Evolutionary conservation across 1,139 yeast genomes (phyloP).

Genomic region (Zygotorulaspora mrakii): DNA sequence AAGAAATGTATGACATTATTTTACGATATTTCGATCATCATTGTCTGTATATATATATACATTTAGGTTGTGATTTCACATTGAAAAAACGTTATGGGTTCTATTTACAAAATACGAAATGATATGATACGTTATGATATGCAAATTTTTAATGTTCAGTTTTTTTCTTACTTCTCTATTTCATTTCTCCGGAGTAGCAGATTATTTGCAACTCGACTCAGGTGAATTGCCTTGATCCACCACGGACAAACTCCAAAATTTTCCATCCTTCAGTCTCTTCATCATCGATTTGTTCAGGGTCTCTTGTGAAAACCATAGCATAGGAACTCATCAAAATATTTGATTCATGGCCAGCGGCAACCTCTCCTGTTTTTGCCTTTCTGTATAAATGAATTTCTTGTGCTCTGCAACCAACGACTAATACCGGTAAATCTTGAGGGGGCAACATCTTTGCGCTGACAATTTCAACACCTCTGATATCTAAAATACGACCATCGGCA

Average conservation of each 20-base stretch:
- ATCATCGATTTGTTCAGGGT: slow-evolving; percentile 88
- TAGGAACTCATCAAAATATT: slow-evolving; percentile 89
- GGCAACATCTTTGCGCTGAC: slow-evolving; percentile 84
- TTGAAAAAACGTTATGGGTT: slow-evolving; percentile 5
- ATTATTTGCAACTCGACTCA: slow-evolving; percentile 32
- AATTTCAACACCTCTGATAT: slow-evolving; percentile 92
- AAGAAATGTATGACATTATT: slow-evolving; percentile 8
- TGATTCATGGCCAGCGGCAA: slow-evolving; percentile 95
- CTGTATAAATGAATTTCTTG: slow-evolving; percentile 92
- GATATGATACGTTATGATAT: slow-evolving; percentile 4
- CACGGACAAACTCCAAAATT: slow-evolving; percentile 90
- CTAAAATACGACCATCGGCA: slow-evolving; percentile 88
- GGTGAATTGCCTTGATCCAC: slow-evolving; percentile 87
- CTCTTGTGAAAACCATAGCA: slow-evolving; percentile 92
- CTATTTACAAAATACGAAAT: slow-evolving; percentile 14
- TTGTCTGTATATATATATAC: not conserved
- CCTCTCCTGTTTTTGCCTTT: slow-evolving; percentile 85
- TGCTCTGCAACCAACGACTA: slow-evolving; percentile 93
- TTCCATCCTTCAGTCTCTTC: slow-evolving; percentile 97
- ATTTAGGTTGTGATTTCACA: slow-evolving; percentile 6
- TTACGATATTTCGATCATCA: not conserved
- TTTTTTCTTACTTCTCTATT: no score
- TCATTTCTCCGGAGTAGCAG: no score
- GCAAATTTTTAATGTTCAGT: slow-evolving; percentile 2
- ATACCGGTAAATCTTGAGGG: slow-evolving; percentile 89